These are phyloP conservation scores for Capsicum rhomboideum DNA, from an alignment of 257 asterid genomes.

Conservation along the genomic window DNA sequence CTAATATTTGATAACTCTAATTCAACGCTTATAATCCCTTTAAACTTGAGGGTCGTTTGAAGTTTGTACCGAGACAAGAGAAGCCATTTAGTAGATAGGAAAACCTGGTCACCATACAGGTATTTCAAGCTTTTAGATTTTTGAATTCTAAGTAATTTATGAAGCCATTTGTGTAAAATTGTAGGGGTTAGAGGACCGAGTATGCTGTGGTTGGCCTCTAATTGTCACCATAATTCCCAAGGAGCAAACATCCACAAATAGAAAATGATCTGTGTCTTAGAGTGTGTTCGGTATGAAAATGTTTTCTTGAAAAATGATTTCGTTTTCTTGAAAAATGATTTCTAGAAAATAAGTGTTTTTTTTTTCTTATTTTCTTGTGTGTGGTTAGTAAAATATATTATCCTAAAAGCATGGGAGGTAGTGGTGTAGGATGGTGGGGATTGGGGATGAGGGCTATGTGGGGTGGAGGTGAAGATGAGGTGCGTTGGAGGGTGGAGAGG, in stretches of 20 bases:
- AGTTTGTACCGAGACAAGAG: background rate
- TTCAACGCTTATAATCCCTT: background rate
- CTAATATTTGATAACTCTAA: background rate
- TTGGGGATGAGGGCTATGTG: no score
- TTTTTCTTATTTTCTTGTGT: no score
- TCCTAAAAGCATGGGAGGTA: no score
- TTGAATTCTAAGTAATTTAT: no score
- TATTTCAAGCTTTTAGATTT: background rate
- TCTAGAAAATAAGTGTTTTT: no score
- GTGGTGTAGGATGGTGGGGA: no score
- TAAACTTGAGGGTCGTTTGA: background rate
- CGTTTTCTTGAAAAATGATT: no score
- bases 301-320: no score
- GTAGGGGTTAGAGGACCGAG: background rate
- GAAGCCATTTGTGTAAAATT: background rate
- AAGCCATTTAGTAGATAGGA: background rate
- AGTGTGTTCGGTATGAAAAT: no score
- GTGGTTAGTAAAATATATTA: no score
- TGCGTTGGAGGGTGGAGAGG: no score
- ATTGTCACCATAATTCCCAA: background rate
- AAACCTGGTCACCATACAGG: background rate
- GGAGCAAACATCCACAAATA: background rate
- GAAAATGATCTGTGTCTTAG: background rate
- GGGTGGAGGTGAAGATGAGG: no score
- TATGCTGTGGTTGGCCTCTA: background rate